Evolutionary conservation across 495 filamentous ascomycete genomes (phyloP), one percentile per base, ranked within the genome.

Genomic region (Neurospora tetraspora): DNA sequence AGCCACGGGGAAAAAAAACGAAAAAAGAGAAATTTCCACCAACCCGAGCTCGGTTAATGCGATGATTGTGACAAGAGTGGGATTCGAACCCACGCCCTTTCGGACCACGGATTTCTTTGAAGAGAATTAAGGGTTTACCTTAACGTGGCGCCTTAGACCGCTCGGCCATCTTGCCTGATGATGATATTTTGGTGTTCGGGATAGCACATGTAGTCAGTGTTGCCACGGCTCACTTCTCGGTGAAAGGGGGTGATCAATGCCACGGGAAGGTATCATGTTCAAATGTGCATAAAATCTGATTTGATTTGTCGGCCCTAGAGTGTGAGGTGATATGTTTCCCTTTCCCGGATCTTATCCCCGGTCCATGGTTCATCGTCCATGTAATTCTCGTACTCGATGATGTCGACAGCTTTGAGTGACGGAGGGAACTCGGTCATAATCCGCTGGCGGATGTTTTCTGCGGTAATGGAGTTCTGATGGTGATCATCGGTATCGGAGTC

Each of bases 71-170:
- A 77, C 75, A 76, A 79, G 78, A 79, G 78, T 79, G 78, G 78
- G 76, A 79, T 79, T 79, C 78, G 78, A 79, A 77, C 78, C 78
- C 78, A 79, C 76, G 78, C 78, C 77, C 77, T 79, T 79, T 79
- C 77, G 77, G 77, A 79, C 76, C 71, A 74, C 73, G 73, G 73
- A 74, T 72, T 27, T 61, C 23, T 16, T 16, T 12, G 11, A 12
- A 1, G 38, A 39, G 11, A 12, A 39, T 39, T 39, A 39, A 39
- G 38, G 38, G 38, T 39, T 39, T 39, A 39, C 38, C 38, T 39
- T 39, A 39, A 39, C 39, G 39, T 40, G 12, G 42, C 42, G 42
- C 42, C 42, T 43, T 43, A 43, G 42, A 43, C 42, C 42, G 42
- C 42, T 43, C 42, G 42, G 42, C 42, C 42, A 43, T 43, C 42